Evolutionary conservation across 768 basidiomycete genomes (phyloP), one percentile per base, ranked within the genome.

Genomic region (Rhizopogon sp.): DNA sequence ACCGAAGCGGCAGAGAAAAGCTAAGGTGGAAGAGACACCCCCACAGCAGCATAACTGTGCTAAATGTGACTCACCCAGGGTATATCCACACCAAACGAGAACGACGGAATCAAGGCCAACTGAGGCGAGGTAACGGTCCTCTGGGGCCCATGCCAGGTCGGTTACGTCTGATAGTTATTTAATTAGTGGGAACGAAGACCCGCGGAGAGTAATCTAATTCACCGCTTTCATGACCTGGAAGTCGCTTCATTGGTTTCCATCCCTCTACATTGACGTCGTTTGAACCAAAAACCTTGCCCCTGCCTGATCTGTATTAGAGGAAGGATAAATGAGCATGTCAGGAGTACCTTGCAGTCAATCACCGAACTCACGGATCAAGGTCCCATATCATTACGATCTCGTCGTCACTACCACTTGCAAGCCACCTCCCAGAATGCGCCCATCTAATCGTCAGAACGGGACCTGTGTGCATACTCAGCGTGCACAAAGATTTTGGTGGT

Each of bases 311-410:
- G 64, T 56, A 37, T 55, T 39, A 46, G 52, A 28, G n/a, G 57
- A 47, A 43, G 11, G 43, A 13, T 25, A 53, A 53, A 53, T 50
- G 50, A 28, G 45, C 39, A 47, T 52, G 41, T 44, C 47, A 52
- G 35, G 11, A 28, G 53, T 29, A 46, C 29, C 52, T 50, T 28
- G 39, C 35, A 60, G 7, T 17, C 17, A 16, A n/a, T 47, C 9
- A 49, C 16, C 8, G 55, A 52, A 46, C 93, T 75, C 67, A 97
- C 93, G 91, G 93, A 72, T 97, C 94, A 46, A 93, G 80, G 66
- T 94, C 93, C 97, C 95, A 99, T 37, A 98, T 85, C 87, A 98
- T 90, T 31, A 97, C 85, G 60, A 95, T 89, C 66, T 87, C 84
- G 66, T 98, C 97, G 70, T 99, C 97, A 59, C 93, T 93, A 20